Conservation (phyloP, 805 yeast species). For the Candida adriatica region DNA sequence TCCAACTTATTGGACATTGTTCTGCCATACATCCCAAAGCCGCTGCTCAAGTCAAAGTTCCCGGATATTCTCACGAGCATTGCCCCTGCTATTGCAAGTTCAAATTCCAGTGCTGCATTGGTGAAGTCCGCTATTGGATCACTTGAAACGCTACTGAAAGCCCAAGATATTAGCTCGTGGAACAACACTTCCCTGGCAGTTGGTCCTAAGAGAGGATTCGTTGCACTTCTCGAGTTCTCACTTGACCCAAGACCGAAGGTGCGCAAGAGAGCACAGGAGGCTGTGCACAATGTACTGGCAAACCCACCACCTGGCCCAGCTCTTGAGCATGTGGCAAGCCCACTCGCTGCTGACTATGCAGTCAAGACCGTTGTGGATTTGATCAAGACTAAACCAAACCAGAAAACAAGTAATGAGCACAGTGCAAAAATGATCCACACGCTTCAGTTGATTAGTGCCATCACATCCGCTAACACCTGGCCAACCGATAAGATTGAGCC, state of each 20-base stretch:
- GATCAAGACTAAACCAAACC: conserved; percentile 28
- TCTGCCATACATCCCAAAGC: conserved; percentile 64
- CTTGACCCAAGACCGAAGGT: conserved; percentile 92
- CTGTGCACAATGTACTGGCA: conserved; percentile 56
- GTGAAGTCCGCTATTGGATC: conserved; percentile 81
- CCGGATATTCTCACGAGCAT: conserved; percentile 70
- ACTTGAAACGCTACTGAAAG: conserved; percentile 67
- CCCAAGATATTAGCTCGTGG: conserved; percentile 84
- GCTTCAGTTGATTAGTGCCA: conserved; percentile 65
- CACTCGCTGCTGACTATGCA: conserved; percentile 60
- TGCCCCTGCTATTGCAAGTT: conserved; percentile 71
- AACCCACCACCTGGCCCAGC: conserved; percentile 73
- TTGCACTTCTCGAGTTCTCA: conserved; percentile 70
- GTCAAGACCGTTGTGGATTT: conserved; percentile 45
- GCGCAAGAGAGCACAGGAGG: conserved; percentile 90
- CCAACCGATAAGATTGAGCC: conserved; percentile 61
- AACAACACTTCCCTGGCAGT: conserved; percentile 39
- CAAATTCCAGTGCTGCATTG: conserved; percentile 70
- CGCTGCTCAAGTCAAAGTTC: conserved; percentile 67
- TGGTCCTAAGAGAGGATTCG: conserved; percentile 73
- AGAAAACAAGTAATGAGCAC: conserved; percentile 39
- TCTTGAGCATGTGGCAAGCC: conserved; percentile 72
- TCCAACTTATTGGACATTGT: conserved; percentile 78
- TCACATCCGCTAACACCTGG: conserved; percentile 77
- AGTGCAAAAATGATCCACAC: conserved; percentile 63